Percentiles rank a stretch among this genome's conserved stretches.
phyloP scores from a whole-genome alignment of 345 rosid species.

The Linum usitatissimum region DNA sequence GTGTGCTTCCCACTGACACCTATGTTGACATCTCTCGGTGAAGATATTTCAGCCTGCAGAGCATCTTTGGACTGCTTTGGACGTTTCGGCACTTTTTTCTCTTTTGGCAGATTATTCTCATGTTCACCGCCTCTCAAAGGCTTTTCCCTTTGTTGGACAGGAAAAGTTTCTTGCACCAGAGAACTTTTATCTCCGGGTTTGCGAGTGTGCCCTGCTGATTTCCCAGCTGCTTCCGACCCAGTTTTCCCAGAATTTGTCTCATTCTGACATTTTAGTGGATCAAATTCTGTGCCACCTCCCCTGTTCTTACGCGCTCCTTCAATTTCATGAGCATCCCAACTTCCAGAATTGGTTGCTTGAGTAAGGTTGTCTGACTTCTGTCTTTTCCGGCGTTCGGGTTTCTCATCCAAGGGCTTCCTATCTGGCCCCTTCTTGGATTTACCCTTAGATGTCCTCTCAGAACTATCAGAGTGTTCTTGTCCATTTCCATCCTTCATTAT shows the following conservation, averaged over 20 bases:
- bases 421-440: constrained; percentile 44
- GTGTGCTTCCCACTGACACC: constrained; percentile 24
- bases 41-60: constrained; percentile 31
- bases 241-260: constrained; percentile 38
- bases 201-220: constrained; percentile 30
- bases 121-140: constrained; percentile 37
- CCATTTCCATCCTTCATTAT: constrained; percentile 16
- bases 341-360: constrained; percentile 30
- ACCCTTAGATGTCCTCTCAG: constrained; percentile 32
- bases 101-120: constrained; percentile 35
- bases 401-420: constrained; percentile 30
- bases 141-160: constrained; percentile 32
- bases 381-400: constrained; percentile 39
- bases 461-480: constrained; percentile 40
- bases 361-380: constrained; percentile 37
- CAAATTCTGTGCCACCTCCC: constrained; percentile 29
- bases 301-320: constrained; percentile 28
- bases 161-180: constrained; percentile 29
- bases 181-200: constrained; percentile 37
- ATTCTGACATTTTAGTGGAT: constrained; percentile 29
- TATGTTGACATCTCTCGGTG: constrained; percentile 40
- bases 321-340: constrained; percentile 26
- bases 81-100: constrained; percentile 42
- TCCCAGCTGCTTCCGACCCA: constrained; percentile 36
- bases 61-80: constrained; percentile 43